Percentiles rank a stretch among this genome's conserved stretches.
These are phyloP conservation scores for Trichophyton mentagrophytes DNA, from an alignment of 2,329 filamentous ascomycete genomes.

Conservation along the genomic window DNA sequence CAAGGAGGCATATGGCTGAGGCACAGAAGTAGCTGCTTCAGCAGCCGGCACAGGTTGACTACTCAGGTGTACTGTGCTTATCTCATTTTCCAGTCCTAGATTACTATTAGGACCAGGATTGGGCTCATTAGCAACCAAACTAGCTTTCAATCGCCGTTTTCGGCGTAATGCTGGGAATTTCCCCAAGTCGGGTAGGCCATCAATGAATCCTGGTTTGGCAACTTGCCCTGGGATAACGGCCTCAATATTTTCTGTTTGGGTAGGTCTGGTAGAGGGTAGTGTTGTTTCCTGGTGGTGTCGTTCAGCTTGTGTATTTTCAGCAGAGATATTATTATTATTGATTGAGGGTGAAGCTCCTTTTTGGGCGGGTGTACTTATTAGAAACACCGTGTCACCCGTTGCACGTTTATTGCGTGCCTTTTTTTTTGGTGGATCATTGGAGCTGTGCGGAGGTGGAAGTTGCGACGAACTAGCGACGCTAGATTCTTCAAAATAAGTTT, in stretches of 20 bases:
- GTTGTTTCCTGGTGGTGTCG: background rate
- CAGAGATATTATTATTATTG: background rate
- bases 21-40: background rate
- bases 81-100: background rate
- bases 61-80: background rate
- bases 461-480: background rate
- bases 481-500: background rate
- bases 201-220: background rate
- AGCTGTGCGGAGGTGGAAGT: background rate
- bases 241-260: too few relatives aligned
- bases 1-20: background rate
- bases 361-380: background rate
- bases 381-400: background rate
- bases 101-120: background rate
- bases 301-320: background rate
- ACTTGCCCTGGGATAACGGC: background rate
- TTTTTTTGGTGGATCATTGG: background rate
- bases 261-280: background rate
- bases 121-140: background rate
- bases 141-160: constrained; percentile 3
- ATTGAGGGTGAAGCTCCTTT: background rate
- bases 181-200: constrained; percentile 9
- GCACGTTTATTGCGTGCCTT: background rate
- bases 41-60: background rate
- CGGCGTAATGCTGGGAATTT: constrained; percentile 12